These are phyloP conservation scores for Fusarium pseudocircinatum DNA, from an alignment of 2,329 filamentous ascomycete genomes.

Conservation along the genomic window DNA sequence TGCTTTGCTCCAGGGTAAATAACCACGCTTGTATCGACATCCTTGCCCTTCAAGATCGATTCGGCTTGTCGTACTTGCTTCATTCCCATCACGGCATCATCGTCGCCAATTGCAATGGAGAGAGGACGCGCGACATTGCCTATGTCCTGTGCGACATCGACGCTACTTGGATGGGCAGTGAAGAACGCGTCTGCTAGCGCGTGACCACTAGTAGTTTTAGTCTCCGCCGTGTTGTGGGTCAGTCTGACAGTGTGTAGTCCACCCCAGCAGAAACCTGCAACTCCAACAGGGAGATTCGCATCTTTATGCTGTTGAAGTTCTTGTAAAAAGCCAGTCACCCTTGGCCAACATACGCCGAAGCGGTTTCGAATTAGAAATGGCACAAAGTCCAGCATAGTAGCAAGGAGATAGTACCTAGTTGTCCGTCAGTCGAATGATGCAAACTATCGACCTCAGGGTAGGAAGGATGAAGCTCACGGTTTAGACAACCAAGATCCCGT, in stretches of 20 bases:
- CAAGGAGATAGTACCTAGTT: not conserved
- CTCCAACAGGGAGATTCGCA: constrained; percentile 53
- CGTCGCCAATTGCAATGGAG: not conserved
- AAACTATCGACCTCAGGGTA: not conserved
- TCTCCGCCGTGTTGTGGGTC: constrained; percentile 41
- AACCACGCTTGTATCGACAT: not conserved
- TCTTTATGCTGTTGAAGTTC: constrained; percentile 48
- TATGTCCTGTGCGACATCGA: not conserved
- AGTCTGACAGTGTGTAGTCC: constrained; percentile 64
- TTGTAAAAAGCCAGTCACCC: constrained; percentile 51
- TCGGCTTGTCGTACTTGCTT: not conserved
- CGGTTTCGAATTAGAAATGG: constrained; percentile 36
- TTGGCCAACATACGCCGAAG: constrained; percentile 45
- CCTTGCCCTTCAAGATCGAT: not conserved
- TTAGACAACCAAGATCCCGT: not conserved
- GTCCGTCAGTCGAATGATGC: not conserved
- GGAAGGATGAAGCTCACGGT: not conserved
- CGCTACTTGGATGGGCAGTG: not conserved
- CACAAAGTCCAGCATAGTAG: not conserved
- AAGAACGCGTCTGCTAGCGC: not conserved
- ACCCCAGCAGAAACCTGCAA: constrained; percentile 72
- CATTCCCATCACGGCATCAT: not conserved
- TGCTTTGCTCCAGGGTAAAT: not conserved
- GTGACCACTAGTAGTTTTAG: not conserved
- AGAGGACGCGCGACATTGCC: not conserved